Conservation (phyloP, 306 rosid species). For the Acacia crassicarpa region DNA sequence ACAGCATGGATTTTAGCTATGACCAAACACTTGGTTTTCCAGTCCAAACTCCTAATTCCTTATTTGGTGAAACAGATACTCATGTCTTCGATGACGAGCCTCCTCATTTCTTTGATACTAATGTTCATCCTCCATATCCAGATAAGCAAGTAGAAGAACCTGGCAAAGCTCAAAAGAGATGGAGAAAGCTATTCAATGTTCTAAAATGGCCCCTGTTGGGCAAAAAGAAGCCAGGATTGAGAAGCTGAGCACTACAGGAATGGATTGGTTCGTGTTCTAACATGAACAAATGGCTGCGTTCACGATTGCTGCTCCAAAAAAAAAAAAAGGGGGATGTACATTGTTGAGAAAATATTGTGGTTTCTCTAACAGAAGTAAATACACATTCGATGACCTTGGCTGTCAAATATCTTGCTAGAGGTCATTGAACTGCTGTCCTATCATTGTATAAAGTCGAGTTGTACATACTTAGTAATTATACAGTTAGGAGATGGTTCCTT, state of each 20-base stretch:
- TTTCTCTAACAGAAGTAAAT: constrained; percentile 49
- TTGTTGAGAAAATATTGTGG: constrained; percentile 17
- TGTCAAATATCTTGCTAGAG: constrained; percentile 36
- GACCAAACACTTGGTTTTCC: constrained; percentile 61
- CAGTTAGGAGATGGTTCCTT: constrained; percentile 36
- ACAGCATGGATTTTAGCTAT: constrained; percentile 57
- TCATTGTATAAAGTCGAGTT: constrained; percentile 23
- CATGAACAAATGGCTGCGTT: constrained; percentile 2
- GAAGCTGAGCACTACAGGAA: constrained; percentile 34
- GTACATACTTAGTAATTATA: constrained; percentile 39
- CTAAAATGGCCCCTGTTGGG: constrained; percentile 72
- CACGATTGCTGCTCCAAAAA: constrained; percentile 36
- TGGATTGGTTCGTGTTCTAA: constrained; percentile 13
- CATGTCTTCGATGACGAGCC: constrained; percentile 63
- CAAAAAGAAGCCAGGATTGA: constrained; percentile 16
- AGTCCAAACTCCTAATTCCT: constrained; percentile 55
- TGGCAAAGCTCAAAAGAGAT: constrained; percentile 71
- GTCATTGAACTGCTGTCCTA: constrained; percentile 28
- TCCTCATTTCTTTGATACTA: constrained; percentile 62
- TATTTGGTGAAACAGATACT: constrained; percentile 59
- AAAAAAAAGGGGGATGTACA: background rate
- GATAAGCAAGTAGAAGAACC: constrained; percentile 36
- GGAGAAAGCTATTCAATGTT: constrained; percentile 78
- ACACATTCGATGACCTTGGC: constrained; percentile 33
- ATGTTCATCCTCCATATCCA: constrained; percentile 44